These are phyloP conservation scores for Aspergillus cejpii DNA, from an alignment of 2,329 filamentous ascomycete species.

Conservation along the genomic window DNA sequence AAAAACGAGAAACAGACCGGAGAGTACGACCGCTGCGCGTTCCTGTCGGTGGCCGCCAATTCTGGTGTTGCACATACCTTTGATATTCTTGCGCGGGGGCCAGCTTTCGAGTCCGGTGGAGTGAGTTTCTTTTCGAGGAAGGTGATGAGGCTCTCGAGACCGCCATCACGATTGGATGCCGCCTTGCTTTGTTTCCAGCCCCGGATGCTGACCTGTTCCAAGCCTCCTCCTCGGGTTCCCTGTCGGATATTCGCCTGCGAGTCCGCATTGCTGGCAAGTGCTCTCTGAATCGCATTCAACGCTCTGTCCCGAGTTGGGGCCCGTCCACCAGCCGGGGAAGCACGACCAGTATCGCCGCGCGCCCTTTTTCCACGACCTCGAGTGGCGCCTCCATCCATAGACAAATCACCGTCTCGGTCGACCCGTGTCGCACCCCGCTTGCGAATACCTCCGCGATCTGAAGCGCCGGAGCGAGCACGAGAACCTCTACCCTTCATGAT, in stretches of 20 bases:
- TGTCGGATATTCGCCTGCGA: conserved; percentile 39
- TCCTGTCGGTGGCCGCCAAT: conserved; percentile 39
- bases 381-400: conserved; percentile 48
- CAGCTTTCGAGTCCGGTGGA: conserved; percentile 43
- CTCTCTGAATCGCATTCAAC: conserved; percentile 33
- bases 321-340: conserved; percentile 15
- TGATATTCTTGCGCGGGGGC: conserved; percentile 58
- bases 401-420: conserved; percentile 57
- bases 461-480: conserved; percentile 24
- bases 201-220: conserved; percentile 44
- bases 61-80: conserved; percentile 62
- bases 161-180: conserved; percentile 58
- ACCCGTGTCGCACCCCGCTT: conserved; percentile 45
- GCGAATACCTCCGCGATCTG: conserved; percentile 46
- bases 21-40: conserved; percentile 30
- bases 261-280: conserved; percentile 27
- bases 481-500: conserved; percentile 32
- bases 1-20: conserved; percentile 37
- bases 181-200: conserved; percentile 66
- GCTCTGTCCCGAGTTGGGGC: conserved; percentile 26
- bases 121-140: conserved; percentile 67
- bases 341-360: conserved; percentile 27
- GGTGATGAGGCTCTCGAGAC: conserved; percentile 56
- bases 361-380: conserved; percentile 32
- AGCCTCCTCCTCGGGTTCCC: conserved; percentile 22